phyloP scores from a whole-genome alignment of 1,284 basidiomycete genomes.

The Irpex sp. region DNA sequence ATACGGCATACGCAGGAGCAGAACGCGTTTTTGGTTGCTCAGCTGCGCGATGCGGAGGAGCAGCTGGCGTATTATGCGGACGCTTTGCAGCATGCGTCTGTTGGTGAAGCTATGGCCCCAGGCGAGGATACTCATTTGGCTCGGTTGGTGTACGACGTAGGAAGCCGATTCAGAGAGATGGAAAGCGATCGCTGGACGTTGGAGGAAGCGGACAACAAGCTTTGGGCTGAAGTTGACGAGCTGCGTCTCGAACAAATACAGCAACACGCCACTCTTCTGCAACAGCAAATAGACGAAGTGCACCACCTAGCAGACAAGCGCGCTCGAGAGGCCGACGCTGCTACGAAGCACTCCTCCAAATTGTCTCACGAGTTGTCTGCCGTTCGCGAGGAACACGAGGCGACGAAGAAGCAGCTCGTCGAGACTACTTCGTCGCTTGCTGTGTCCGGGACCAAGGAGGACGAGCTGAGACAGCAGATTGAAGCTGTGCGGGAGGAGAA shows the following conservation, averaged over 20 bases:
- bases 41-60: slow-evolving; percentile 39
- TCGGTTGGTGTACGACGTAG: neutral
- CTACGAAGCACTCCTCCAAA: slow-evolving; percentile 35
- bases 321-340: slow-evolving; percentile 34
- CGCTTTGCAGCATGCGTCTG: neutral
- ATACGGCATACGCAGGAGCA: slow-evolving; percentile 55
- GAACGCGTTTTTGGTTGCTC: slow-evolving; percentile 39
- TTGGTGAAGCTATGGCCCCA: neutral
- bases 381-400: slow-evolving; percentile 33
- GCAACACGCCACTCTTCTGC: slow-evolving; percentile 18
- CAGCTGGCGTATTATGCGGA: slow-evolving; percentile 34
- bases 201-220: neutral
- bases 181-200: neutral
- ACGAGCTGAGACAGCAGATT: slow-evolving; percentile 22
- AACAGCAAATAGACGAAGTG: slow-evolving; percentile 15
- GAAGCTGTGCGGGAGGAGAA: slow-evolving; percentile 20
- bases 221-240: slow-evolving; percentile 3
- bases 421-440: slow-evolving; percentile 28
- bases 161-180: neutral
- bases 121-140: neutral
- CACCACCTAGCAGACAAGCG: slow-evolving; percentile 30
- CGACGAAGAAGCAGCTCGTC: slow-evolving; percentile 22
- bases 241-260: slow-evolving; percentile 16
- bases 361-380: slow-evolving; percentile 36
- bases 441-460: slow-evolving; percentile 19